Evolutionary conservation across 345 rosid species (phyloP), one percentile per base, ranked within the genome.

Genomic region (Pistacia atlantica): DNA sequence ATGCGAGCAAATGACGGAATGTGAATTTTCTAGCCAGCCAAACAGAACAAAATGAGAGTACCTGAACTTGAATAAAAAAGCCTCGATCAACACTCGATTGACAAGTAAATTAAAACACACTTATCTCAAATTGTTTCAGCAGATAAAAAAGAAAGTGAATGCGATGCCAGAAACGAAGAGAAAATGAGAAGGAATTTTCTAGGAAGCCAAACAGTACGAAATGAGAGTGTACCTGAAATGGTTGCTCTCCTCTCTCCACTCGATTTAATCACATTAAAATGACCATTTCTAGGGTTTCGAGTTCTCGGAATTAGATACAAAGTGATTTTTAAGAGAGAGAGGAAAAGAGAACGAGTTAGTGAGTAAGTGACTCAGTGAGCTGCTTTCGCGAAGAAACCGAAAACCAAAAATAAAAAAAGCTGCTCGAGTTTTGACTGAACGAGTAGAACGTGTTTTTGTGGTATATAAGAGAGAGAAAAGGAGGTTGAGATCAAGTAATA

Each of bases 281-380:
- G 31, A 9, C 33, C 42, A 69, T 59, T 57, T 69, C 33, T 69
- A 77, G 79, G 79, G 75, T 49, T 77, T 69, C 74, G 74, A 51
- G 55, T 61, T 62, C 60, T 52, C 73, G 59, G 28, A 52, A 59
- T 31, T 33, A 49, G 46, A 48, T 8, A 42, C 22, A 51, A 33
- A 60, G 66, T 11, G 74, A 56, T 2, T 12, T 9, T 1, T 16
- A n/a, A 5, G 9, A 2, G 18, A 22, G 60, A n/a, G 59, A 49
- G 25, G 61, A 54, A 18, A 31, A 67, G 65, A 12, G 37, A 57
- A 8, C 38, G 3, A 22, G 58, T 6, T 4, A 59, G 31, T n/a
- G 63, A 67, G 66, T 13, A 18, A 59, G 37, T 35, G 66, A 18
- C 13, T 45, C 18, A 22, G 58, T 8, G 17, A 59, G 60, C 9